These are phyloP conservation scores for Ramalina intermedia DNA, from an alignment of 495 filamentous ascomycete genomes.

Conservation along the genomic window DNA sequence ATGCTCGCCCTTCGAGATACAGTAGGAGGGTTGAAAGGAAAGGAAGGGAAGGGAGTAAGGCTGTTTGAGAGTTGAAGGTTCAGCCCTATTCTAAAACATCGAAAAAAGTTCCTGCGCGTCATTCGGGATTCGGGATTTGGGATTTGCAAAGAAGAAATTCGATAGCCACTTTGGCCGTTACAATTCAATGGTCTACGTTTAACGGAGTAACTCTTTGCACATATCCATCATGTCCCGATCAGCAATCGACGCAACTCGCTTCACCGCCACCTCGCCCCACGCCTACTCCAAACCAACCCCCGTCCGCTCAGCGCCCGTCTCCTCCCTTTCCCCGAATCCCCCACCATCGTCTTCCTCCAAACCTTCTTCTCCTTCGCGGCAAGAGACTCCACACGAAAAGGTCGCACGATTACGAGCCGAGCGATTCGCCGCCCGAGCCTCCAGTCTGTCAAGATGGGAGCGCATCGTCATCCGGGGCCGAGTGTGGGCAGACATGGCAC, in stretches of 20 bases:
- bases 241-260: conserved; percentile 84
- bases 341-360: background rate
- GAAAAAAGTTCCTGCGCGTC: conserved; percentile 1
- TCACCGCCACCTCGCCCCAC: conserved; percentile 85
- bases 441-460: conserved; percentile 54
- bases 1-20: too few species aligned
- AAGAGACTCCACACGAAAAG: conserved; percentile 80
- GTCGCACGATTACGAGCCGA: conserved; percentile 74
- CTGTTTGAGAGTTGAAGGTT: background rate
- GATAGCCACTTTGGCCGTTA: background rate
- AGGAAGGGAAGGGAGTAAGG: background rate
- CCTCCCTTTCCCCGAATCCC: conserved; percentile 12
- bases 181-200: conserved; percentile 2
- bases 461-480: conserved; percentile 51
- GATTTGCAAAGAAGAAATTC: background rate
- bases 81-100: background rate
- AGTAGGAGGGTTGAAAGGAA: too few species aligned
- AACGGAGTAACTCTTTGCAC: too few species aligned
- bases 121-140: background rate
- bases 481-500: conserved; percentile 66
- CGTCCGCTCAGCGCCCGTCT: conserved; percentile 14
- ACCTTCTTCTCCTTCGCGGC: conserved; percentile 7
- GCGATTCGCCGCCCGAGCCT: conserved; percentile 52
- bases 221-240: conserved; percentile 54
- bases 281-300: conserved; percentile 51